Conservation (phyloP, 495 filamentous ascomycete genomes). For the Venustampulla echinocandica region DNA sequence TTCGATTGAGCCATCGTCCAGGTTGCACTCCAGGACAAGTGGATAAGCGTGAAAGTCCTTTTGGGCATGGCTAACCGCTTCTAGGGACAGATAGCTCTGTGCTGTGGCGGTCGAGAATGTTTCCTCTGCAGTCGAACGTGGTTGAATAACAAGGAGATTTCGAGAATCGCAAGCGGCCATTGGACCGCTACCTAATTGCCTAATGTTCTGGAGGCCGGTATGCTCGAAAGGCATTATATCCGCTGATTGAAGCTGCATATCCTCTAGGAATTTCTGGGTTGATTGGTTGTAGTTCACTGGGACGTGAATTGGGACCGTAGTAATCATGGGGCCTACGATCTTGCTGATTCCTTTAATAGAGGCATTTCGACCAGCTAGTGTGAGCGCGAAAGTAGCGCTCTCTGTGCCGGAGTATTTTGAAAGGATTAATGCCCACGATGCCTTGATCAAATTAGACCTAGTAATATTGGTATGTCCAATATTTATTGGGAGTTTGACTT, state of each 20-base stretch:
- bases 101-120: no score
- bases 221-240: conserved; percentile 52
- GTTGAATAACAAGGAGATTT: conserved; percentile 12
- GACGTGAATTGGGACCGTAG: background rate
- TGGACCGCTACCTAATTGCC: conserved; percentile 51
- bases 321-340: conserved; percentile 1
- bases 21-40: no score
- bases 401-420: conserved; percentile 24
- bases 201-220: conserved; percentile 61
- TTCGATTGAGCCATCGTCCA: no score
- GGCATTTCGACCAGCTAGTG: background rate
- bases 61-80: no score
- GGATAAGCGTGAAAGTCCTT: no score
- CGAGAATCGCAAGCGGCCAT: conserved; percentile 53
- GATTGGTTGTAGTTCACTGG: conserved; percentile 36
- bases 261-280: background rate
- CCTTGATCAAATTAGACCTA: background rate
- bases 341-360: background rate
- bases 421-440: conserved; percentile 27
- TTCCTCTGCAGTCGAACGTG: conserved; percentile 4
- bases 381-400: conserved; percentile 38
- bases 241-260: background rate
- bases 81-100: no score
- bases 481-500: background rate
- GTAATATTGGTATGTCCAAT: background rate